Base-by-base conservation (phyloP, 1,284 basidiomycete genomes). In the Trichosporon sp. region DNA sequence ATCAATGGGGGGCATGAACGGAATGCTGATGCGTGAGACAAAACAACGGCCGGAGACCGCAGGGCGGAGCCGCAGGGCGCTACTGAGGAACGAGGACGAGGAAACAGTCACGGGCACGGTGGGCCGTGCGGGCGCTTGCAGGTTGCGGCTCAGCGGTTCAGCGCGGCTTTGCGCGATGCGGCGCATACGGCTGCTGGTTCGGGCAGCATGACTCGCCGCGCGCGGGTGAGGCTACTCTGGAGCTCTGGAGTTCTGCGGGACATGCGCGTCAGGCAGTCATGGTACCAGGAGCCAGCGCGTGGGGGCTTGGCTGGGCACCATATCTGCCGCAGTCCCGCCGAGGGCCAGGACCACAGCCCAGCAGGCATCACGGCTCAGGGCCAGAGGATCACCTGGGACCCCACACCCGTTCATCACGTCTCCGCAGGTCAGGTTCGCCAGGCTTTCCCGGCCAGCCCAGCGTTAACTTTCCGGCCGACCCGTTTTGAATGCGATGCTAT, bases 261-360 rank as follows among this genome's bases (percentile, higher is more conserved):
- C 48, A 51, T 51, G 48, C 48, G 48, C 48, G n/a, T 19, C 48
- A 21, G n/a, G 48, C 48, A 14, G 48, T 21, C 48, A 19, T 26
- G 11, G n/a, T n/a, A 51, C 14, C 16, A 51, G 6, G 48, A 51
- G 16, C 48, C 48, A n/a, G 16, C 48, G 48, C 48, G 2, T 51
- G 10, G 48, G 19, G 26, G 26, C 48, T n/a, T 51, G 48, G 48
- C 48, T 21, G 48, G 6, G 48, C 48, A 5, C n/a, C n/a, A 21
- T 51, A 51, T 51, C 48, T 51, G n/a, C 48, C 48, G 48, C 48
- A 51, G 48, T 51, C 48, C 48, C 48, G n/a, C 48, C 48, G 48
- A 51, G 48, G 16, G 4, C n/a, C 48, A 51, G 48, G 48, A 21
- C 19, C 19, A 10, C 43, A 12, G 43, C 43, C 14, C 8, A 31